A percentile compares a stretch with the other conserved stretches of the same genome.
Conservation (phyloP, 495 filamentous ascomycete genomes). For the Penicillium pancosmium region DNA sequence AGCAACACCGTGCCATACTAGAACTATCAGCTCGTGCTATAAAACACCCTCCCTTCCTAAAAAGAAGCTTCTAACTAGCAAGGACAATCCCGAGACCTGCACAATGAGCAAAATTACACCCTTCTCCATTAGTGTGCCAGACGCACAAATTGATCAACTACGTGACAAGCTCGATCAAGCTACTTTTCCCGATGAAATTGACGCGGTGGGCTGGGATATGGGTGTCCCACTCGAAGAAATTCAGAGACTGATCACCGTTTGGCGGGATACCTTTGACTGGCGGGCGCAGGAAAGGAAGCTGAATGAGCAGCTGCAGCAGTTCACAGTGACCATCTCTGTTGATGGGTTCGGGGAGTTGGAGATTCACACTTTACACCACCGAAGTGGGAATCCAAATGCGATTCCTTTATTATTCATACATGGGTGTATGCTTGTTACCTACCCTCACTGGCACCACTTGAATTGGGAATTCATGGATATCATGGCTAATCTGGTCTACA, state of each 20-base stretch:
- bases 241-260: slow-evolving; percentile 46
- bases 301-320: slow-evolving; percentile 45
- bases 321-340: slow-evolving; percentile 34
- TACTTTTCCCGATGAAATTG: slow-evolving; percentile 51
- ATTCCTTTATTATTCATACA: slow-evolving; percentile 66
- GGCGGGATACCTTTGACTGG: slow-evolving; percentile 54
- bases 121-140: slow-evolving; percentile 48
- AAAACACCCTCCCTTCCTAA: not conserved
- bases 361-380: slow-evolving; percentile 56
- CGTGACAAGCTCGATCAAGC: slow-evolving; percentile 44
- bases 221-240: slow-evolving; percentile 52
- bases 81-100: not conserved
- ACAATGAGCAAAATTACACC: slow-evolving; percentile 19
- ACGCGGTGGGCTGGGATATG: slow-evolving; percentile 48
- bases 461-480: not conserved
- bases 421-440: slow-evolving; percentile 46
- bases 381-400: slow-evolving; percentile 48
- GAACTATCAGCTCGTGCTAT: not conserved
- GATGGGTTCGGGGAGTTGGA: slow-evolving; percentile 47
- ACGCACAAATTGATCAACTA: slow-evolving; percentile 40
- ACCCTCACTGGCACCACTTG: not conserved
- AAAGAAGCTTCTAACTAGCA: not conserved
- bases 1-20: not conserved
- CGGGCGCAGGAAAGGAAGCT: slow-evolving; percentile 41
- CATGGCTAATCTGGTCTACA: not conserved